Evolutionary conservation across 2,329 filamentous ascomycete genomes (phyloP).

Genomic region (Fonsecaea multimorphosa): DNA sequence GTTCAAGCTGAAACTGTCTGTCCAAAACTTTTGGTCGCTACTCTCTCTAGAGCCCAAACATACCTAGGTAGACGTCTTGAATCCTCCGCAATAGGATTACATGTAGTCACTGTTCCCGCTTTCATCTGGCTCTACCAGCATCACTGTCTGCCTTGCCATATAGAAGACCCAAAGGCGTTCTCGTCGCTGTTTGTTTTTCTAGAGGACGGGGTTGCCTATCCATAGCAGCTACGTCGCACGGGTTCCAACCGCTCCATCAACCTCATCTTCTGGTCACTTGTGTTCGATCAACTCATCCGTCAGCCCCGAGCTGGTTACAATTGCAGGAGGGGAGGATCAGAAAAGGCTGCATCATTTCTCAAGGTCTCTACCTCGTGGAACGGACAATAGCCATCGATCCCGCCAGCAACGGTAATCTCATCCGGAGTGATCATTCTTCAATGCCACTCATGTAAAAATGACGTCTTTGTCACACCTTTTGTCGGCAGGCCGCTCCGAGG

Average conservation of each 20-base stretch:
- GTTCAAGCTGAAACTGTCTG: not conserved
- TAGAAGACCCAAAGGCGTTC: not conserved
- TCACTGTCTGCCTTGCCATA: not conserved
- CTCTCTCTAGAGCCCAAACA: not conserved
- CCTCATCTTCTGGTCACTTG: not conserved
- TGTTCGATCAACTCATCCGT: not conserved
- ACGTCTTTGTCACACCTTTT: conserved; percentile 12
- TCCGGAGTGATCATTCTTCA: not conserved
- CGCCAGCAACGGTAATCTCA: not conserved
- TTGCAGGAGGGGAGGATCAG: not conserved
- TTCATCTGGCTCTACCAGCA: not conserved
- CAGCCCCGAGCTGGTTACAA: not conserved
- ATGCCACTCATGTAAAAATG: not conserved
- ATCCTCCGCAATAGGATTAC: not conserved
- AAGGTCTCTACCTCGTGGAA: not conserved
- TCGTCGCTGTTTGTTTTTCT: not conserved
- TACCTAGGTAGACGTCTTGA: not conserved
- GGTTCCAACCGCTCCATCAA: not conserved
- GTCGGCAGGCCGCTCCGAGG: not conserved
- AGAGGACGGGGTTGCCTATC: not conserved
- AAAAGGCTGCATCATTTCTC: not conserved
- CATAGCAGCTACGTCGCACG: not conserved
- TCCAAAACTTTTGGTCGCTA: not conserved
- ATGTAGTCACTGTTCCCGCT: not conserved
- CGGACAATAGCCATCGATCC: not conserved